Conservation (phyloP, 306 rosid genomes). For the Cucumis sativus region Cucumber_9930_V3 NC_026657.2:31206001-31206500, state of each 20-base stretch:
- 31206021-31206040: neutral
- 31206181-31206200: neutral
- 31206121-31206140: neutral
- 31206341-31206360: too few species aligned
- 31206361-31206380: too few species aligned
- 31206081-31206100: neutral
- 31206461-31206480: neutral
- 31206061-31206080: constrained; percentile 1
- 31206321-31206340: too few species aligned
- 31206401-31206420: too few species aligned
- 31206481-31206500: neutral
- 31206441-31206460: neutral
- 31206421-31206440: neutral
- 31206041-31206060: neutral
- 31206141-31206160: neutral
- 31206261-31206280: neutral
- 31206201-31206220: neutral
- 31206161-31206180: neutral
- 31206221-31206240: neutral
- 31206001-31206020: neutral
- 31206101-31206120: neutral
- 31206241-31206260: neutral
- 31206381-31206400: too few species aligned
- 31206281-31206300: neutral
- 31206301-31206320: too few species aligned